phyloP scores from a whole-genome alignment of 805 yeast species.

The Zygosaccharomyces bisporus region DNA sequence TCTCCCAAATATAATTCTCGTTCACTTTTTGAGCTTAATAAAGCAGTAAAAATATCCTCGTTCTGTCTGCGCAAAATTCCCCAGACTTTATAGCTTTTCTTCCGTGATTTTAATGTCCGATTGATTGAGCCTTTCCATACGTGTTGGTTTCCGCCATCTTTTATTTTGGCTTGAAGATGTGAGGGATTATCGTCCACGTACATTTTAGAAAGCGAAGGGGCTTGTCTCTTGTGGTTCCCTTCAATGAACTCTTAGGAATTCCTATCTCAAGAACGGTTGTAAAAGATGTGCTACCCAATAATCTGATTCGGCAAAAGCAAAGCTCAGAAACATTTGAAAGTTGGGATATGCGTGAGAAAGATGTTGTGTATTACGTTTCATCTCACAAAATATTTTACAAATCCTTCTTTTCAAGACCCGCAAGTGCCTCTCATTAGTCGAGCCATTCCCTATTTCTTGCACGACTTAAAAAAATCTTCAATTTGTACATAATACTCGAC shows the following conservation, averaged over 20 bases:
- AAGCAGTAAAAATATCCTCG: neutral
- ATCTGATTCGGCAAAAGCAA: constrained; percentile 3
- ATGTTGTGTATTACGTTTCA: neutral
- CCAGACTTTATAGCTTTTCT: constrained; percentile 7
- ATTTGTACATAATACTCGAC: constrained; percentile 15
- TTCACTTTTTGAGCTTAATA: constrained; percentile 7
- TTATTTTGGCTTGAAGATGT: neutral
- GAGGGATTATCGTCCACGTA: constrained; percentile 9
- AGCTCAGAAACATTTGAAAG: neutral
- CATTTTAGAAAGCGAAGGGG: constrained; percentile 1
- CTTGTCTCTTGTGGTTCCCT: constrained; percentile 1
- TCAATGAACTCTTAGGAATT: constrained; percentile 6
- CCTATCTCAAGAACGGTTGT: constrained; percentile 15
- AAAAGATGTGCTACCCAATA: constrained; percentile 18
- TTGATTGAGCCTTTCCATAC: neutral
- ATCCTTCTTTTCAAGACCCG: neutral
- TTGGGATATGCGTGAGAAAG: neutral
- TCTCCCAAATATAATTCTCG: constrained; percentile 17
- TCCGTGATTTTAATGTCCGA: neutral
- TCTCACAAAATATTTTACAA: neutral
- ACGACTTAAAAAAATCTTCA: constrained; percentile 12
- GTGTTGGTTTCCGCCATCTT: neutral
- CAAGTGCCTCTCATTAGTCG: constrained; percentile 5
- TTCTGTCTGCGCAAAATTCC: constrained; percentile 4
- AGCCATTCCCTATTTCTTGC: constrained; percentile 11